Evolutionary conservation across 2,329 filamentous ascomycete species (phyloP), one percentile per base, ranked within the genome.

Genomic region (Aspergillus sp.): DNA sequence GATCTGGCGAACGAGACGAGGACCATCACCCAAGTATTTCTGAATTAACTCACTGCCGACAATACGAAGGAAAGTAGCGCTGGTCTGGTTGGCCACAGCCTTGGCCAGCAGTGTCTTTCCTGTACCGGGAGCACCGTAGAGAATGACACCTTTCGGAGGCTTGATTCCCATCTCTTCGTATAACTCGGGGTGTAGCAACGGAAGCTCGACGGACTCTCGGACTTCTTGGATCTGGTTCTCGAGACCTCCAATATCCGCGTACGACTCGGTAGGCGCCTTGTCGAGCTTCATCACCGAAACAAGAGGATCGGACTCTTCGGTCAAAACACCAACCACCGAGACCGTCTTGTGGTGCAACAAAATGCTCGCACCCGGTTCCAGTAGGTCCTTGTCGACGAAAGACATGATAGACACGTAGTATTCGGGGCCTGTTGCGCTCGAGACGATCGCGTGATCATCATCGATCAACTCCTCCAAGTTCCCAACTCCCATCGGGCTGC

Each of bases 81-180:
- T 96, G n/a, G 93, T 97, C 68, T 96, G 91, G 67, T 98, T 97
- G 56, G 93, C 93, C 43, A 98, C 93, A 7, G 93, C 93, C 75
- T 97, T 97, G 51, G 93, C 93, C 48, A 98, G 76, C 3, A 96
- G 76, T 4, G 90, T 97, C 75, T 97, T 98, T 70, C 93, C 93
- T 6, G 93, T 98, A 69, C 93, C 93, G 0, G 93, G 93, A 4
- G 88, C 89, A 73, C 93, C 93, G 67, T 98, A 98, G 28, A 98
- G 83, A 62, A 98, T 98, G 59, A 98, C 93, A 78, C 93, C 93
- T 79, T 98, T 98, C 51, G 93, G 93, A 4, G 93, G 93, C 72
- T 98, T 98, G 78, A 98, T 97, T 63, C 93, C 93, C 93, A 98
- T 98, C 75, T 98, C 93, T 70, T 98, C 93, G 71, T 98, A 98